A percentile compares a stretch with the other conserved stretches of the same genome.
phyloP scores from a whole-genome alignment of 108 stramenopile genomes.

The Cyclotella cryptica region DNA sequence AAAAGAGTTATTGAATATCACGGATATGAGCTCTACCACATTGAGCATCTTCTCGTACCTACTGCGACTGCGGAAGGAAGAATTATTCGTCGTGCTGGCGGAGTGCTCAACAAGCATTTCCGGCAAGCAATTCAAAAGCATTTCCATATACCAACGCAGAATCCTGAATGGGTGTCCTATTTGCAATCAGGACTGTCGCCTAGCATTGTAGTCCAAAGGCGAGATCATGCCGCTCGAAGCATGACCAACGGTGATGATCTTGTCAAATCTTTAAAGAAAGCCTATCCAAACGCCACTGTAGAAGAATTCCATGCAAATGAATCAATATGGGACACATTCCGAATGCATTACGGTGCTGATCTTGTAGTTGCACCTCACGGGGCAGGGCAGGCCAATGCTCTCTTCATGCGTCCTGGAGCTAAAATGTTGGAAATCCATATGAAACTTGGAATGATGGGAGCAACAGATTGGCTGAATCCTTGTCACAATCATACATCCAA shows the following conservation, averaged over 20 bases:
- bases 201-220: neutral
- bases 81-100: neutral
- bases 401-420: constrained; percentile 10
- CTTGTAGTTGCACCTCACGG: constrained; percentile 5
- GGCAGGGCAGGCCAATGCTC: neutral
- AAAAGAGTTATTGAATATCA: neutral
- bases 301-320: neutral
- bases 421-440: neutral
- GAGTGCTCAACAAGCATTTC: constrained; percentile 1
- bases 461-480: neutral
- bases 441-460: neutral
- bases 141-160: neutral
- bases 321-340: neutral
- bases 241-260: neutral
- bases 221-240: neutral
- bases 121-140: neutral
- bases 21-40: neutral
- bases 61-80: constrained; percentile 13
- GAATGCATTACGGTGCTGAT: constrained; percentile 6
- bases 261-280: neutral
- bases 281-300: neutral
- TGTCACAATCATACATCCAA: constrained; percentile 8
- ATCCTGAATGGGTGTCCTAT: neutral
- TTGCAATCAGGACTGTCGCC: neutral
- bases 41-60: neutral